A percentile compares a stretch with the other conserved stretches of the same genome.
Conservation (phyloP, 306 rosid genomes). For the Acacia crassicarpa region DNA sequence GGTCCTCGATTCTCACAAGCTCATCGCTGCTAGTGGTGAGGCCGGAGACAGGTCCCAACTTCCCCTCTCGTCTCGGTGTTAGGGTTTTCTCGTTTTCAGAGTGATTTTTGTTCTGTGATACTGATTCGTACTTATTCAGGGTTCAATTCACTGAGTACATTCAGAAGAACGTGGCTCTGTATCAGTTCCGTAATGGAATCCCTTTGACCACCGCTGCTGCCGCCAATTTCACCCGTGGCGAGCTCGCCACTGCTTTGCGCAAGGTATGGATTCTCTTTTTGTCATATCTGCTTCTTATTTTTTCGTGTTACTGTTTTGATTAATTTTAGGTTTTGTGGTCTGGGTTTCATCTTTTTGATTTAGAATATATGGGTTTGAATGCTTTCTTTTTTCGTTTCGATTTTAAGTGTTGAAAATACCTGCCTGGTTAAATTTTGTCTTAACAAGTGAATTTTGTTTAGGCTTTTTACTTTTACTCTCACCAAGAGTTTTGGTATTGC, state of each 20-base stretch:
- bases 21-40: slow-evolving; percentile 95
- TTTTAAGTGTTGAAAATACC: background rate
- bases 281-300: background rate
- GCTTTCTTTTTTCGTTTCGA: background rate
- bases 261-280: slow-evolving; percentile 47
- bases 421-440: background rate
- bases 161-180: slow-evolving; percentile 72
- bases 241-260: slow-evolving; percentile 83
- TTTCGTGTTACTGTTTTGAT: background rate
- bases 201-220: slow-evolving; percentile 79
- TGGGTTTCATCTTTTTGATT: background rate
- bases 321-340: background rate
- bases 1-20: slow-evolving; percentile 96
- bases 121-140: slow-evolving; percentile 34
- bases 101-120: background rate
- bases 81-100: background rate
- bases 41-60: slow-evolving; percentile 76
- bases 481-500: background rate
- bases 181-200: slow-evolving; percentile 78
- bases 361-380: background rate
- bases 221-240: slow-evolving; percentile 78
- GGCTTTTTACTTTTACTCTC: background rate
- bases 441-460: background rate
- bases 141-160: slow-evolving; percentile 83
- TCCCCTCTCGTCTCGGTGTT: background rate